Evolutionary conservation across 164 flowering plant genomes (phyloP).

Genomic region (Aristolochia fimbriata): DNA sequence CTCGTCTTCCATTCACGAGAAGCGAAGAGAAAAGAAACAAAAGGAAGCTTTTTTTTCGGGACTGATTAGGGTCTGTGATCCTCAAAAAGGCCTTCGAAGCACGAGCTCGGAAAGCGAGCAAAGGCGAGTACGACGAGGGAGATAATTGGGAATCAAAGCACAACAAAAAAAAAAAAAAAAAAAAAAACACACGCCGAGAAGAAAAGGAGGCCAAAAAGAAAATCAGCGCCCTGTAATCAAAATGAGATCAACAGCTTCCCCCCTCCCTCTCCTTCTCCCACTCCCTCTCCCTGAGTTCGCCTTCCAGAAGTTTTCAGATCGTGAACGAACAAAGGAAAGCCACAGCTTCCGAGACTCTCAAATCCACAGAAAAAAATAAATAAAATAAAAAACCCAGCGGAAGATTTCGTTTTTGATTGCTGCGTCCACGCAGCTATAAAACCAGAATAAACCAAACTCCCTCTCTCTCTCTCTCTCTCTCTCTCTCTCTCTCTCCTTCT

Average conservation of each 20-base stretch:
- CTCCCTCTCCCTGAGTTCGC: neutral
- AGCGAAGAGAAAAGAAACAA: neutral
- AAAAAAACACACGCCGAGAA: neutral
- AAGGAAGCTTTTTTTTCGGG: neutral
- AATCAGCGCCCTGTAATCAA: too few relatives aligned
- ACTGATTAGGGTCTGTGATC: conserved; percentile 4
- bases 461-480: too few relatives aligned
- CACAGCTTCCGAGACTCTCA: conserved; percentile 5
- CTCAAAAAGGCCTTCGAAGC: neutral
- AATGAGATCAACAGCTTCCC: neutral
- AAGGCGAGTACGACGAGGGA: neutral
- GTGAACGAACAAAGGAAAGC: conserved; percentile 10
- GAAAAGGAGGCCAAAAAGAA: neutral
- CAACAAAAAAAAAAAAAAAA: neutral
- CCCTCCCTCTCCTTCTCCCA: neutral
- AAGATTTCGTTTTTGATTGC: conserved; percentile 1
- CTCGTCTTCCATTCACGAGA: conserved; percentile 15
- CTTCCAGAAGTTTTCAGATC: neutral
- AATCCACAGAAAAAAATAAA: conserved; percentile 9
- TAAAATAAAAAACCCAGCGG: neutral
- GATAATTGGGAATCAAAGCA: neutral
- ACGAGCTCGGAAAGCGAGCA: conserved; percentile 1
- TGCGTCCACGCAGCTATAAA: neutral
- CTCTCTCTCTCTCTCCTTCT: too few relatives aligned
- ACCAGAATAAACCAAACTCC: too few relatives aligned